A percentile compares a stretch with the other conserved stretches of the same genome.
These are phyloP conservation scores for Penicillium sp. DNA, from an alignment of 2,329 filamentous ascomycete species.

Conservation along the genomic window DNA sequence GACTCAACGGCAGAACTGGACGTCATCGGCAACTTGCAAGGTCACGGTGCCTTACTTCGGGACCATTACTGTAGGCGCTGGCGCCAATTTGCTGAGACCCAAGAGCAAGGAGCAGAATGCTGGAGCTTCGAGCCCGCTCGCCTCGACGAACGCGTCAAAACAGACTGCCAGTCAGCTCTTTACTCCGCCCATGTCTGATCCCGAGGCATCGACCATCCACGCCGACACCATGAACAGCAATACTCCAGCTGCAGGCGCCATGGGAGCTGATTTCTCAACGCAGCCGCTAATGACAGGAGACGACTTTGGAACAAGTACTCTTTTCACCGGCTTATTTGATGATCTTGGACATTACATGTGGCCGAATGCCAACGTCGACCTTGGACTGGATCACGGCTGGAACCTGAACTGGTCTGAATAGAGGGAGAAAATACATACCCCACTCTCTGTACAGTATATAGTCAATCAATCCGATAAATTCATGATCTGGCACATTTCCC, in stretches of 20 bases:
- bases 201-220: conserved; percentile 6
- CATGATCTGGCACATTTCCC: neutral
- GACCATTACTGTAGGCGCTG: conserved; percentile 39
- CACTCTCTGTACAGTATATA: neutral
- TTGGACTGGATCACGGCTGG: conserved; percentile 43
- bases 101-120: conserved; percentile 12
- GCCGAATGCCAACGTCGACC: conserved; percentile 27
- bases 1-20: conserved; percentile 18
- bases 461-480: neutral
- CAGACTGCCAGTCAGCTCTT: conserved; percentile 19
- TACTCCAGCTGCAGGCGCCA: neutral
- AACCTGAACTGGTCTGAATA: conserved; percentile 38
- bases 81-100: conserved; percentile 29
- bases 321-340: conserved; percentile 24
- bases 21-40: conserved; percentile 31
- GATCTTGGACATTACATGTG: conserved; percentile 27
- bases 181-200: conserved; percentile 28
- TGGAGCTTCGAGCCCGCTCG: conserved; percentile 6
- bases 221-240: neutral
- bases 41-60: conserved; percentile 50
- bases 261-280: conserved; percentile 11
- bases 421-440: neutral
- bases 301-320: conserved; percentile 17
- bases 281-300: conserved; percentile 22
- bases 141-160: neutral